A percentile compares a stretch with the other conserved stretches of the same genome.
phyloP scores from a whole-genome alignment of 1,139 yeast genomes.

The Candida sojae region DNA sequence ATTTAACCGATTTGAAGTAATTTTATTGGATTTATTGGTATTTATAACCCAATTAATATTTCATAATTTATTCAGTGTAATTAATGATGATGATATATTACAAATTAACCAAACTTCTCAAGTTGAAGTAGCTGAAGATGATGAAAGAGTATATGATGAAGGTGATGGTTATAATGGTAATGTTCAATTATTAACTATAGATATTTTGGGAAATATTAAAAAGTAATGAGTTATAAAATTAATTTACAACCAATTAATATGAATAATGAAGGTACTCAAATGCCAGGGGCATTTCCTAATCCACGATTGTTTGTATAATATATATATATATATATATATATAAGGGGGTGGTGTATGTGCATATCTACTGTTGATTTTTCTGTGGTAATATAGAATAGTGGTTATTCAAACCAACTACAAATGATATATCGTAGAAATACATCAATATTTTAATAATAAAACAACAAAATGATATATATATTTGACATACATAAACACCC shows the following conservation, averaged over 20 bases:
- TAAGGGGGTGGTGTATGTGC: too few species aligned
- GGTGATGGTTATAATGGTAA: constrained; percentile 46
- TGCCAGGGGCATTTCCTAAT: constrained; percentile 14
- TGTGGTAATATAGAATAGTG: background rate
- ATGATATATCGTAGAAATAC: too few species aligned
- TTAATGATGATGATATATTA: constrained; percentile 33
- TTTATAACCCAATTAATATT: constrained; percentile 30
- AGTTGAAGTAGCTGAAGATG: constrained; percentile 6
- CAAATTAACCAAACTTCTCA: constrained; percentile 5
- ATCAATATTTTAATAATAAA: too few species aligned
- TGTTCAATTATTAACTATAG: constrained; percentile 32
- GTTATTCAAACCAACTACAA: background rate
- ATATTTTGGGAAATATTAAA: constrained; percentile 23
- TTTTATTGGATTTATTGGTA: constrained; percentile 28
- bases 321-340: background rate
- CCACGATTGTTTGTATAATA: constrained; percentile 15
- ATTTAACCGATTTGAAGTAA: constrained; percentile 24
- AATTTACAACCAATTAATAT: constrained; percentile 10
- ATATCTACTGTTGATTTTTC: too few species aligned
- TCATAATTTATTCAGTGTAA: constrained; percentile 34
- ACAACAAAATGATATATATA: too few species aligned
- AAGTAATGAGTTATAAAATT: constrained; percentile 21
- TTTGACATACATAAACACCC: too few species aligned
- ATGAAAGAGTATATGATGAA: constrained; percentile 19
- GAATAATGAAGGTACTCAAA: constrained; percentile 1